Base-by-base conservation (phyloP, 306 rosid species). In the Cicer cuneatum region DNA sequence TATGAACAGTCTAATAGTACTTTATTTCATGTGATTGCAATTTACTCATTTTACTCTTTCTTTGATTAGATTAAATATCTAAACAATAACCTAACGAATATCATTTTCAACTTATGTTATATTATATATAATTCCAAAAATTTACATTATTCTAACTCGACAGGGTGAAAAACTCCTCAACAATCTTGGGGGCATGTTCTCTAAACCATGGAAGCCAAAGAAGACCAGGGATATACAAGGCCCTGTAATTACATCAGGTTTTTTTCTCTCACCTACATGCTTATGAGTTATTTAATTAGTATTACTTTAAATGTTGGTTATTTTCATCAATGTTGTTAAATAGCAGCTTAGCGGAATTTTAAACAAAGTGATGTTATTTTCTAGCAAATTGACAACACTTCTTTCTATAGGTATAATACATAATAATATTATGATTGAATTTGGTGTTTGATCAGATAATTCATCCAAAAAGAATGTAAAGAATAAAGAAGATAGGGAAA, bases 151-250 rank as follows among this genome's bases (percentile, higher is more conserved):
- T 73, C 3, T 48, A 24, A 66, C 47, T 18, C 57, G 83, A 94
- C 83, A 94, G 98, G 99, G 99, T 38, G 99, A 95, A 83, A 95
- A 95, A 79, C 93, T 95, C 81, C 82, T 95, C 40, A 90, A 85
- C 81, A 86, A 83, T 85, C 99, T 95, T 59, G 99, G 99, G 35
- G 99, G 99, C 75, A 89, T 95, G 88, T 92, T 95, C 75, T 79
- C 99, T 13, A 90, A 43, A 84, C 76, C 97, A 2, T 88, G 97
- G 99, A 94, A 83, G 86, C 89, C 99, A 62, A 94, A 94, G 89
- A 92, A 88, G 83, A 67, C 83, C 37, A 65, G 21, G 82, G 82
- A 80, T 0, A 90, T 95, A 29, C 13, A 81, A 5, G 99, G 99
- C 77, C 99, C 99, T 24, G 64, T 87, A 43, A 83, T 80, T 48